Base-by-base conservation (phyloP, 106 monocot genomes). In the Xerophyta viscosa region DNA sequence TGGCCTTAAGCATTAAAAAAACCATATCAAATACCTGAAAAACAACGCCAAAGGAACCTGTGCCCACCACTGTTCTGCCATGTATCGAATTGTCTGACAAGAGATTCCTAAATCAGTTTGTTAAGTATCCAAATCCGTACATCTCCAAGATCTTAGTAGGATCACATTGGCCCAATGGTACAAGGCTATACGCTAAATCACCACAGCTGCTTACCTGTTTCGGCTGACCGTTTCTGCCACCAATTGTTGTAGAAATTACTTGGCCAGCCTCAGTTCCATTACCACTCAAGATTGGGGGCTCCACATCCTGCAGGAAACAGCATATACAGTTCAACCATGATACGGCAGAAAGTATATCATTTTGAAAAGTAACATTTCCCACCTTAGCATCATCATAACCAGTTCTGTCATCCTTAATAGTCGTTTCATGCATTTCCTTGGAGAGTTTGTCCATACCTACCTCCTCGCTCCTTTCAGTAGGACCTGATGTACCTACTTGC, bases 21-120 rank as follows among this genome's bases (percentile, higher is more conserved):
- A 5, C 3, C 26, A n/a, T 29, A 17, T 10, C 9, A 31, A 8
- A 27, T 69, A 86, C 86, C 78, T 92, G 86, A 66, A 86, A 92
- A 43, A 92, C 92, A 28, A 82, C 71, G 55, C 92, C 92, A 68
- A 92, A 92, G 48, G 92, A 92, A 59, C 92, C 92, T 48, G 78
- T 82, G 21, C 92, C 92, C 25, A 86, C 82, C 6, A 82, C 73
- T 20, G 78, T 55, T 92, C 92, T 27, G 92, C 92, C 86, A 86
- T 82, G 51, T 92, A 92, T 15, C 75, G 76, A 31, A 92, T 71
- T 24, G 65, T 86, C 92, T 91, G 74, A 6, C 33, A 51, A 30
- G 10, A 43, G 69, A 31, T 48, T n/a, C 41, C 24, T 21, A 50
- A 58, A 46, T 39, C 15, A 3, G 39, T 39, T 5, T 6, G 33